Base-by-base conservation (phyloP, 164 flowering plant species). In the Aristolochia contorta region DNA sequence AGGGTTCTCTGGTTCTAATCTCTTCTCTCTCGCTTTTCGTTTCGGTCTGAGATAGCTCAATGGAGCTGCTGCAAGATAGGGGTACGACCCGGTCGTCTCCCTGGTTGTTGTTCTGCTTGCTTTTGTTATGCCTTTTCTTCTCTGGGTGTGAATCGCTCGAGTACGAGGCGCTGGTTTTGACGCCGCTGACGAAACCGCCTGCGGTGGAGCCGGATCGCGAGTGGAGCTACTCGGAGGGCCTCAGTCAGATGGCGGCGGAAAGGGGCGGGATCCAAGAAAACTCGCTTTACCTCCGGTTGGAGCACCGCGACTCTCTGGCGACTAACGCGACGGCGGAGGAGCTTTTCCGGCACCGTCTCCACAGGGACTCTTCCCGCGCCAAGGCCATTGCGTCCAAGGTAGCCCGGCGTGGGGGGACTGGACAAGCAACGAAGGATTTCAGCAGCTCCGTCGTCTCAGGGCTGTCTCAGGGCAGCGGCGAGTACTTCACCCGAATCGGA, bases 401-500 rank as follows among this genome's bases (percentile, higher is more conserved):
- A 9, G 25, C 60, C 21, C 52, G 33, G 2, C 56, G n/a, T n/a
- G n/a, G 16, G 27, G 57, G 47, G 45, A 27, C 15, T 62, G 18
- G 32, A 25, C 54, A 30, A 20, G 45, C 27, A 52, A 60, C 19
- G 27, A 61, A 50, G 21, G 87, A 71, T n/a, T 89, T 91, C 76
- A 84, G 89, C 67, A 79, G 90, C 77, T 78, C 91, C 0, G 63
- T 91, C 1, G 64, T 78, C 7, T 89, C 95, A 14, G 96, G 98
- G 0, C 82, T 91, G 41, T 61, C 87, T 0, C 89, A 85, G 54
- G 98, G 98, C 3, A 89, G 95, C 67, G 96, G 98, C 2, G 98
- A 91, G 82, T 91, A 91, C 67, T 89, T 91, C 77, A 85, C 95
- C 19, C 81, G 96, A 57, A 18, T 91, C 19, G 96, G 96, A 12